Conservation (phyloP, 495 filamentous ascomycete species). For the Umbilicaria muhlenbergii region DNA sequence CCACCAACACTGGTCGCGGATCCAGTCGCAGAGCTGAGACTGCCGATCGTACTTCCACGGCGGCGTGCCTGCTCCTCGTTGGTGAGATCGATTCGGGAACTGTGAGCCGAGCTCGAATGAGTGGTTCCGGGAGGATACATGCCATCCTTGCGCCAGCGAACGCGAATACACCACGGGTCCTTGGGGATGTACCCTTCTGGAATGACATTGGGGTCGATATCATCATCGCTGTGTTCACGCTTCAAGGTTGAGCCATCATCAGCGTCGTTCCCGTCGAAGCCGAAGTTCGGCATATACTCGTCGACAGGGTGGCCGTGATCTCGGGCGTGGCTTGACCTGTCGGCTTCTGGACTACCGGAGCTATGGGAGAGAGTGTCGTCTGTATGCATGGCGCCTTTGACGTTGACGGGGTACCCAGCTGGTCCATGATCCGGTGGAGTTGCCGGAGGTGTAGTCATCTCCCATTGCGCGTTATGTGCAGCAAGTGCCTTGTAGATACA, state of each 20-base stretch:
- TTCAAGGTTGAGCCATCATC: background rate
- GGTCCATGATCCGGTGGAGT: conserved; percentile 17
- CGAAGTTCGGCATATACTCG: no score
- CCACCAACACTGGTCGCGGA: conserved; percentile 21
- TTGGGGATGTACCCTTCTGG: conserved; percentile 65
- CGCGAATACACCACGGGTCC: conserved; percentile 91
- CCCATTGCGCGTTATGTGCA: conserved; percentile 81
- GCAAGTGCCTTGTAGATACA: conserved; percentile 84
- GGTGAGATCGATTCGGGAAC: conserved; percentile 38
- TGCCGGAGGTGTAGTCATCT: conserved; percentile 24
- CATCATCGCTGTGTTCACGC: conserved; percentile 1
- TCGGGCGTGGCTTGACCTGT: conserved; percentile 4
- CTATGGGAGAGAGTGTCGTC: conserved; percentile 11
- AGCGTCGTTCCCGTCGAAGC: background rate
- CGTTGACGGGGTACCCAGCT: conserved; percentile 8
- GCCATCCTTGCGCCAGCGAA: conserved; percentile 69
- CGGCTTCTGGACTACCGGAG: conserved; percentile 1
- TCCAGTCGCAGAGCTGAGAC: conserved; percentile 22
- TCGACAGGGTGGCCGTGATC: no score
- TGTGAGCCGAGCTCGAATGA: conserved; percentile 35
- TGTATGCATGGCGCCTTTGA: conserved; percentile 11
- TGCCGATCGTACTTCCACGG: conserved; percentile 30
- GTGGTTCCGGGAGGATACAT: conserved; percentile 37
- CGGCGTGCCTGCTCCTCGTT: conserved; percentile 27
- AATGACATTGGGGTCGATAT: conserved; percentile 8